Conservation (phyloP, 148 eudicot species). For the Selenicereus undatus region DNA sequence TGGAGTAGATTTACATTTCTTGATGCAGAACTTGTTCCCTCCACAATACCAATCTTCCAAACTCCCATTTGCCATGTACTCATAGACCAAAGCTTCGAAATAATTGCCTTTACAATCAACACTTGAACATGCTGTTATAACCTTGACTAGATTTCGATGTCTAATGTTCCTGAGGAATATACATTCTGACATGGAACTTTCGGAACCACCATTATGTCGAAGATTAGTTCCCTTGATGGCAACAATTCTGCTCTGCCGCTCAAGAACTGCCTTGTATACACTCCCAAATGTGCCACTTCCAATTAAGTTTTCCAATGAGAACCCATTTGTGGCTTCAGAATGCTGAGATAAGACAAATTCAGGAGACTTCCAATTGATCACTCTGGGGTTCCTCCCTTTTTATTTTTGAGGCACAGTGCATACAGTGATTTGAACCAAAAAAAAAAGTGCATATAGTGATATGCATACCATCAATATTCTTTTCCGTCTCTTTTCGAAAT, state of each 20-base stretch:
- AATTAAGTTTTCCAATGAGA: constrained; percentile 19
- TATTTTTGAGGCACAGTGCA: neutral
- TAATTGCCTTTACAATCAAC: constrained; percentile 19
- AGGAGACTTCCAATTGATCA: neutral
- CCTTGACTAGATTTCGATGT: constrained; percentile 21
- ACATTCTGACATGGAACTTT: constrained; percentile 14
- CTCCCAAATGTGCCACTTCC: constrained; percentile 25
- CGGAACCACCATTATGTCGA: neutral
- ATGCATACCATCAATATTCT: neutral
- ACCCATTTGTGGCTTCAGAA: constrained; percentile 29
- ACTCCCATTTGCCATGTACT: constrained; percentile 21
- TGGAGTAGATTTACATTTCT: neutral
- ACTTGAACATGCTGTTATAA: constrained; percentile 21
- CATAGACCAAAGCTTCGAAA: constrained; percentile 19
- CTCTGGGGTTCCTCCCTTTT: neutral
- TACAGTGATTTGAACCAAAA: no score
- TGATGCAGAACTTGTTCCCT: neutral
- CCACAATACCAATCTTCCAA: neutral
- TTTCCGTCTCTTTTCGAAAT: neutral
- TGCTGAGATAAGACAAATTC: constrained; percentile 19
- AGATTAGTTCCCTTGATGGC: constrained; percentile 13
- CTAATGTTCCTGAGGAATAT: constrained; percentile 4
- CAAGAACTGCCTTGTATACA: constrained; percentile 25
- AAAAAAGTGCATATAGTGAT: neutral
- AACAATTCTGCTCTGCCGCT: neutral